Percentiles rank a stretch among this genome's conserved stretches.
phyloP scores from a whole-genome alignment of 306 rosid species.

The Acmispon strigosus region DNA sequence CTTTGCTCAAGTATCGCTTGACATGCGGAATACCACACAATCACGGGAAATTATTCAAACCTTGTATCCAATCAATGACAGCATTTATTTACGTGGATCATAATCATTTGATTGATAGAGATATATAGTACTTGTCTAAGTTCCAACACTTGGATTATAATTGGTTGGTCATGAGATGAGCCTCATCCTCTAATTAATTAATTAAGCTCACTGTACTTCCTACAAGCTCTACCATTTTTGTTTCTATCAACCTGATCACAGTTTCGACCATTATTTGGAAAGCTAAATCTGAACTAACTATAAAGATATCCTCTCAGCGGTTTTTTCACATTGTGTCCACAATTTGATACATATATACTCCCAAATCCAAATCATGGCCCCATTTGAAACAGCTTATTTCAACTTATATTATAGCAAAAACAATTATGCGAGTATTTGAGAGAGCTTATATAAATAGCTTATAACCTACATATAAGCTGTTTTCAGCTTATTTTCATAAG shows the following conservation, averaged over 20 bases:
- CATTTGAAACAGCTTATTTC: too few species aligned
- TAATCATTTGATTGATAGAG: not conserved
- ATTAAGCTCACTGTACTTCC: not conserved
- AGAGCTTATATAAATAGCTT: too few species aligned
- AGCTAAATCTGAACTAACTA: constrained; percentile 24
- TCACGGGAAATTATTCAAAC: not conserved
- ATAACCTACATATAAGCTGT: too few species aligned
- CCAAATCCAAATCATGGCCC: too few species aligned
- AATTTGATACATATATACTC: not conserved
- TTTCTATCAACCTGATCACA: not conserved
- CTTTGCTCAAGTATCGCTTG: too few species aligned
- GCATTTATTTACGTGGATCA: not conserved
- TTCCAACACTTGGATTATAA: constrained; percentile 4
- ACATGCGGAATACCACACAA: too few species aligned
- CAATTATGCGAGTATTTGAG: too few species aligned
- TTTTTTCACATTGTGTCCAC: not conserved
- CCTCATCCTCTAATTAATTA: not conserved
- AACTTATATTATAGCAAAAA: too few species aligned
- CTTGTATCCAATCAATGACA: not conserved
- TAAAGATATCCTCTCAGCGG: not conserved
- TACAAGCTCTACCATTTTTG: not conserved
- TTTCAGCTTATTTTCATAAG: too few species aligned
- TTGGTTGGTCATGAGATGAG: not conserved
- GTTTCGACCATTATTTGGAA: constrained; percentile 5
- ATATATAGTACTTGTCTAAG: not conserved